Evolutionary conservation across 441 rosid genomes (phyloP), one percentile per base, ranked within the genome.

Genomic region (Croton laevigatus): DNA sequence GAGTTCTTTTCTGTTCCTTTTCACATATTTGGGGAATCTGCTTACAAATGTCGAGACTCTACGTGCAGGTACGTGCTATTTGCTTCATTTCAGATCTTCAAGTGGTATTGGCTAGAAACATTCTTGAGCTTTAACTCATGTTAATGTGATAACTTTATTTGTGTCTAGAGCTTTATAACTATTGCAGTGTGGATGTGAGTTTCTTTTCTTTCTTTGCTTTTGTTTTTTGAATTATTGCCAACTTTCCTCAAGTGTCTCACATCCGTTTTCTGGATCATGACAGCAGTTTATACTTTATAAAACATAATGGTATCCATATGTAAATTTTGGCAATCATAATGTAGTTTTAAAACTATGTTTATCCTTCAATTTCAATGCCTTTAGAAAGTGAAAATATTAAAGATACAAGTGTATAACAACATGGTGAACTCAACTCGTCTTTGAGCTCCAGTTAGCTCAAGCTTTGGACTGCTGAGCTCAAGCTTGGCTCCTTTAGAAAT

Each of bases 1-100:
- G 98, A 94, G 73, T 94, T 94, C 78, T 94, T 94, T 86, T 90
- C 98, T 44, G 89, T 91, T 71, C 98, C 98, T 71, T 91, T 83
- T 79, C 92, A 89, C 84, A 88, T 91, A 76, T 94, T 94, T 81
- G 98, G 98, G 69, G 84, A 76, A 48, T 91, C 97, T 68, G 97
- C 98, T 74, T 94, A 94, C 90, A 88, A 76, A 81, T 94, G 98
- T 80, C 84, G 91, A 79, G 96, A 91, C 74, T 55, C 76, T 62
- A 82, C 85, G 37, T 94, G 98, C 89, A 84, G 98, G 98, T 89
- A 70, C 63, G 77, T 78, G 44, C 44, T 51, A 38, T 67, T 58
- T 46, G 32, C 66, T 34, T 65, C 70, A 40, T 51, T 71, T 62
- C 48, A 45, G 27, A 66, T 62, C 52, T 22, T 22, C 13, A 16